Evolutionary conservation across 2,329 filamentous ascomycete species (phyloP), one percentile per base, ranked within the genome.

Genomic region (Chaetomiaceae sp.): DNA sequence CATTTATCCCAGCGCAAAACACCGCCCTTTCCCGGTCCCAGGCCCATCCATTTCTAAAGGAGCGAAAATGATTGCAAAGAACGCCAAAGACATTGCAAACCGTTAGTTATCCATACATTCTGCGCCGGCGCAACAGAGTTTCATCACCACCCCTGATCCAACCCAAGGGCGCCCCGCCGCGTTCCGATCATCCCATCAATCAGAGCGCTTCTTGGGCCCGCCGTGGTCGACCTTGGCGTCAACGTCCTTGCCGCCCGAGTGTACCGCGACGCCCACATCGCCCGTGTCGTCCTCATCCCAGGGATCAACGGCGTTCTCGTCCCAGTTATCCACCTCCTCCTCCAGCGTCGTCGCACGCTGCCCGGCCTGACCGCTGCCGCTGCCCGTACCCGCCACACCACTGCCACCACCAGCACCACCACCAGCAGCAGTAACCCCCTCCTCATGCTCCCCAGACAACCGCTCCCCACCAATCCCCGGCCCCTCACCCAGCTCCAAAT

Each of bases 261-360:
- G 53, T 14, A 44, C 49, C 5, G 55, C 44, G 14, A 33, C 60
- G 19, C 61, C 61, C 12, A 62, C 54, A 35, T 65, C 64, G 4
- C 63, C 64, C 1, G 54, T 21, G 20, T 76, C 75, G 7, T 74
- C 75, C n/a, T 78, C 76, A 23, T 78, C 77, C 78, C 78, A 81
- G 10, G 75, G 70, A 57, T 82, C 79, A 16, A 72, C 68, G 2
- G 75, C 78, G 55, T 96, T 93, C 71, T 96, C 91, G 63, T 96
- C 90, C 90, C 91, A 96, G 59, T 92, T 89, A 64, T 96, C 91
- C 7, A 96, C 79, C 70, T 95, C 88, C 53, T 92, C 81, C 60
- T 95, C 90, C 17, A 95, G 65, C 1, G 73, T 76, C 56, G 66
- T 62, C 3, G 55, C 67, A 48, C 60, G 61, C 41, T 58, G 59